Conservation (phyloP, 352 stramenopile genomes). For the Plasmopara halstedii region DNA sequence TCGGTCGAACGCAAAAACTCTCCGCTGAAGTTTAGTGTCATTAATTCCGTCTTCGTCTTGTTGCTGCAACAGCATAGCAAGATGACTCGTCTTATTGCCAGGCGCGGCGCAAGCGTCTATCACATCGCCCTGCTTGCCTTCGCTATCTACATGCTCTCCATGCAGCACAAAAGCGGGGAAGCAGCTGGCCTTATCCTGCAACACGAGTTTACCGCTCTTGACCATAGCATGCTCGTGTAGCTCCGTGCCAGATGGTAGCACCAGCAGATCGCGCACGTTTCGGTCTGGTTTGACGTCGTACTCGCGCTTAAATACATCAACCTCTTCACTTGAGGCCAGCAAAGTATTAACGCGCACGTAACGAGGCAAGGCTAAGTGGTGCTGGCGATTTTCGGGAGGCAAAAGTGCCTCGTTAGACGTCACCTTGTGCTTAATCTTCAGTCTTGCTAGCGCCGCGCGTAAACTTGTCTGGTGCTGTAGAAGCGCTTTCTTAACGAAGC, state of each 20-base stretch:
- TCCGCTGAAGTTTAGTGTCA: conserved; percentile 34
- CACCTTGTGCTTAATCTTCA: conserved; percentile 81
- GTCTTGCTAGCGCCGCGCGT: conserved; percentile 56
- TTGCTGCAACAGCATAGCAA: conserved; percentile 89
- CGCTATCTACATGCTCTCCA: conserved; percentile 44
- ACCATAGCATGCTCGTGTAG: conserved; percentile 80
- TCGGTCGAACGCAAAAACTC: conserved; percentile 94
- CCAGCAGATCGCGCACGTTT: conserved; percentile 88
- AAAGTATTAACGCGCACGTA: conserved; percentile 95
- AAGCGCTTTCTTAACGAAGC: conserved; percentile 83
- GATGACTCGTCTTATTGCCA: conserved; percentile 98
- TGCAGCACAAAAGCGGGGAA: conserved; percentile 94
- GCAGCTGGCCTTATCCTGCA: conserved; percentile 98
- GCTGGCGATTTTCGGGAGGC: conserved; percentile 69
- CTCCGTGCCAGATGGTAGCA: conserved; percentile 84
- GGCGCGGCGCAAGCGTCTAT: conserved; percentile 96
- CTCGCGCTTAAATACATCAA: conserved; percentile 36
- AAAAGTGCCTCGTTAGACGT: conserved; percentile 70
- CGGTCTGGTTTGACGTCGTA: conserved; percentile 64
- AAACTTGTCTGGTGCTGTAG: conserved; percentile 69
- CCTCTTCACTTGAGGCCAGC: conserved; percentile 39
- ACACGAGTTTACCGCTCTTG: conserved; percentile 79
- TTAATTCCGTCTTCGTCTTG: conserved; percentile 32
- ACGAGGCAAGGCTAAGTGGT: conserved; percentile 55
- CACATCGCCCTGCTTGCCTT: conserved; percentile 64